These are phyloP conservation scores for Elsinoe fawcettii DNA, from an alignment of 2,329 filamentous ascomycete genomes.

Conservation along the genomic window DNA sequence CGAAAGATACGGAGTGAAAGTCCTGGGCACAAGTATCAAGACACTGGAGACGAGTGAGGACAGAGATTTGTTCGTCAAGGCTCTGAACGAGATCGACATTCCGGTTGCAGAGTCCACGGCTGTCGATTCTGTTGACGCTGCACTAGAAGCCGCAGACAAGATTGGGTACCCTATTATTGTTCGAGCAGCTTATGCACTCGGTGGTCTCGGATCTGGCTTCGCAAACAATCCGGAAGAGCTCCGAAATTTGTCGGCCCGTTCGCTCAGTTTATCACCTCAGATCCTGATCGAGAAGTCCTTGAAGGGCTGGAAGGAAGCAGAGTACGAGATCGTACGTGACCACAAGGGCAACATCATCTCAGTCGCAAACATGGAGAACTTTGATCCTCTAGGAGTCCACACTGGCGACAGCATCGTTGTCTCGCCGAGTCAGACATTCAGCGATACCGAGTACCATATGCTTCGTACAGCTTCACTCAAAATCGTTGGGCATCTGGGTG, in stretches of 20 bases:
- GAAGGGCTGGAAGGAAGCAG: conserved; percentile 93
- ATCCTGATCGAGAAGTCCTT: conserved; percentile 97
- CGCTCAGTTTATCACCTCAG: conserved; percentile 86
- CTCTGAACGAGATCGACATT: conserved; percentile 93
- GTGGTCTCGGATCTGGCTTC: conserved; percentile 93
- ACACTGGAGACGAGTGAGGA: conserved; percentile 94
- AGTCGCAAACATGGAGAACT: conserved; percentile 99
- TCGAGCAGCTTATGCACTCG: conserved; percentile 90
- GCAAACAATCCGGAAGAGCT: conserved; percentile 91
- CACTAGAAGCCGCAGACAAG: conserved; percentile 73
- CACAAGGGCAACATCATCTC: conserved; percentile 97
- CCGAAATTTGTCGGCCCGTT: conserved; percentile 84
- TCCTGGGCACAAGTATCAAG: conserved; percentile 88
- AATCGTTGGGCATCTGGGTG: conserved; percentile 92
- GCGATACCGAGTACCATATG: conserved; percentile 99
- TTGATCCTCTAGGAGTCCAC: conserved; percentile 93
- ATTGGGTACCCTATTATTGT: conserved; percentile 98
- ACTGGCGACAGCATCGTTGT: conserved; percentile 99
- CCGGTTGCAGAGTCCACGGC: conserved; percentile 95
- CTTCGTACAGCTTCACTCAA: conserved; percentile 95
- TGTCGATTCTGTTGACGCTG: conserved; percentile 84
- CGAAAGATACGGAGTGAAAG: conserved; percentile 89
- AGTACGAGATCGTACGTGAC: conserved; percentile 62
- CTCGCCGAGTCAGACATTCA: conserved; percentile 90
- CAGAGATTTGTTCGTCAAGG: conserved; percentile 90